These are phyloP conservation scores for Mycogone perniciosa DNA, from an alignment of 2,329 filamentous ascomycete genomes.

Conservation along the genomic window DNA sequence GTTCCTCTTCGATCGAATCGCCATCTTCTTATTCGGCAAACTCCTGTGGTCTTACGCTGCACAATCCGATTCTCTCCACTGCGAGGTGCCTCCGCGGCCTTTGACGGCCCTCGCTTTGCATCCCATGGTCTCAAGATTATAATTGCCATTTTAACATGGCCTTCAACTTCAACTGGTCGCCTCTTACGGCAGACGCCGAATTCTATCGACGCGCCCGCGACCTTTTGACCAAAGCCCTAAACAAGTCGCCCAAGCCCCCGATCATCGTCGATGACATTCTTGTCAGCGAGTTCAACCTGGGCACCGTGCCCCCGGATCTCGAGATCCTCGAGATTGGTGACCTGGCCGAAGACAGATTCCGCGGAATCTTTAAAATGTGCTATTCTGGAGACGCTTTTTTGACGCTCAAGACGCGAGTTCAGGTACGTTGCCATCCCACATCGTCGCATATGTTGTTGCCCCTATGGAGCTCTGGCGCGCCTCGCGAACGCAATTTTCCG, in stretches of 20 bases:
- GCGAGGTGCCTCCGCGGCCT: constrained; percentile 7
- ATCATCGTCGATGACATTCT: constrained; percentile 99
- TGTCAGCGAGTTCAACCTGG: constrained; percentile 95
- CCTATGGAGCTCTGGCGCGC: constrained; percentile 10
- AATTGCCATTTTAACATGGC: constrained; percentile 66
- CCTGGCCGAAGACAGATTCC: constrained; percentile 90
- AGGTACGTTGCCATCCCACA: constrained; percentile 50
- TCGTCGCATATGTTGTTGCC: constrained; percentile 4
- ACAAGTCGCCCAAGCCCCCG: constrained; percentile 95
- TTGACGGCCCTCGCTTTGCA: constrained; percentile 17
- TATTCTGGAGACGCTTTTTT: constrained; percentile 93
- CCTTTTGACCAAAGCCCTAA: constrained; percentile 87
- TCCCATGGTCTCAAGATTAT: constrained; percentile 30
- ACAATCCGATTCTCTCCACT: constrained; percentile 4
- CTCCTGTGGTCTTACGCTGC: background rate
- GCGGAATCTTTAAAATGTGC: constrained; percentile 99
- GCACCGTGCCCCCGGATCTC: constrained; percentile 86
- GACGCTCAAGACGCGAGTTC: constrained; percentile 90
- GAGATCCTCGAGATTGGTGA: constrained; percentile 98
- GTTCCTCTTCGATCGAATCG: background rate
- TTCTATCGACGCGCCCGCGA: constrained; percentile 89
- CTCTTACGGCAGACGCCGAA: constrained; percentile 87
- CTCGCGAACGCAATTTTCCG: constrained; percentile 10
- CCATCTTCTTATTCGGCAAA: background rate
- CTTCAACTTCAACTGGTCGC: constrained; percentile 99